Base-by-base conservation (phyloP, 345 rosid species). In the Citrus glauca region DNA sequence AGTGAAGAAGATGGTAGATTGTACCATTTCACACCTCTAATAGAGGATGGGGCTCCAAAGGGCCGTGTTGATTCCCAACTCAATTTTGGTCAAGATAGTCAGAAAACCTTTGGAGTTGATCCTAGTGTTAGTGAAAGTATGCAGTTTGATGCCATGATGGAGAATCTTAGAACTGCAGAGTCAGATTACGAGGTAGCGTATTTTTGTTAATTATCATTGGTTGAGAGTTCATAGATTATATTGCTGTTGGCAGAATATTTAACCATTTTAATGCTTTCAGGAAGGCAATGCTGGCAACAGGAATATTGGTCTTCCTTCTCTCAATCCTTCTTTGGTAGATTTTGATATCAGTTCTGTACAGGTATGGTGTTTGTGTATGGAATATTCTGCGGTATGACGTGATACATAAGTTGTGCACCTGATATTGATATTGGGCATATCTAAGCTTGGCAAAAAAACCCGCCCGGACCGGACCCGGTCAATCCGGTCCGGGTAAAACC, bases 281-380 rank as follows among this genome's bases (percentile, higher is more conserved):
- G 93, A 83, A 82, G 87, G 81, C 81, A 87, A 90, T 73, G 45
- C 77, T 70, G 93, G 85, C 64, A 83, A 76, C 83, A 86, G 81
- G 87, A 85, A 82, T 62, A 45, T 69, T 71, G 92, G 87, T 56
- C 74, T 88, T 66, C 93, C 96, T 78, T 87, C 87, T 55, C 72
- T 85, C 67, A 89, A 78, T 77, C 86, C 91, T 30, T 80, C 90
- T 82, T 63, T 86, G 78, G 84, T 78, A 77, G 97, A 88, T 30
- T 77, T 89, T 83, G 96, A 94, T 79, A 73, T 85, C 81, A 76
- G 77, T 75, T 83, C 88, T 77, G 85, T 94, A 91, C 98, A 94
- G 98, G 98, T 94, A 86, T 65, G 69, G 28, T 74, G 48, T 79
- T 71, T 69, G 16, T 73, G 56, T 63, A 62, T 72, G 73, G 72